Base-by-base conservation (phyloP, 352 stramenopile genomes). In the Globisporangium cylindrosporum region DNA sequence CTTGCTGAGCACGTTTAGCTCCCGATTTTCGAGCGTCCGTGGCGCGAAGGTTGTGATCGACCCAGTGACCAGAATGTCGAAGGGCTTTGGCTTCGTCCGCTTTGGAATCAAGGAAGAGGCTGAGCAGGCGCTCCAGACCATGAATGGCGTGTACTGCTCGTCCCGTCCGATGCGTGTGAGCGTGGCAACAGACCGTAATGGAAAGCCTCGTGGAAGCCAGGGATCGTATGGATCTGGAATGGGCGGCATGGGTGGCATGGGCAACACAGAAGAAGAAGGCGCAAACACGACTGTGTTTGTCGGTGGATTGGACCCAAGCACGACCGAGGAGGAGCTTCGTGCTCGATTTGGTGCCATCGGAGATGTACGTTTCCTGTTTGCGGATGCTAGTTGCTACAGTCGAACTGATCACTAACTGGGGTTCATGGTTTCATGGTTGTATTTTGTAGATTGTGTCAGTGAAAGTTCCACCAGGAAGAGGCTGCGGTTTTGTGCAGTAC, bases 201-300 rank as follows among this genome's bases (percentile, higher is more conserved):
- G 72, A 64, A 83, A 79, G 61, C 36, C 68, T 54, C 74, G 81
- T 41, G 73, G 73, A 59, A 25, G 54, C 48, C 56, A 58, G 67
- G 46, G 34, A 1, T 49, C 60, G 64, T 65, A 66, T 41, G 46
- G 5, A 82, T 81, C 49, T 53, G 73, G 9, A 27, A 61, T 57
- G 38, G 66, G 46, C 55, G 68, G 32, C 1, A 12, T 22, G 43
- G 43, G 43, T 51, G 60, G 38, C 12, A 66, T 62, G 27, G 63
- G 66, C 22, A 64, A 64, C 36, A 73, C 66, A 10, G 79, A 90
- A 38, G 81, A 87, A 18, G 86, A 95, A 54, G 82, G 75, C 29
- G 61, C 86, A 7, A 97, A 97, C 71, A 97, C 91, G 57, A 98
- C 92, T 4, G 91, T 98, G 22, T 98, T 98, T 79, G 88, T 98